Conservation (phyloP, 2,329 filamentous ascomycete genomes). For the Sclerotinia nivalis region DNA sequence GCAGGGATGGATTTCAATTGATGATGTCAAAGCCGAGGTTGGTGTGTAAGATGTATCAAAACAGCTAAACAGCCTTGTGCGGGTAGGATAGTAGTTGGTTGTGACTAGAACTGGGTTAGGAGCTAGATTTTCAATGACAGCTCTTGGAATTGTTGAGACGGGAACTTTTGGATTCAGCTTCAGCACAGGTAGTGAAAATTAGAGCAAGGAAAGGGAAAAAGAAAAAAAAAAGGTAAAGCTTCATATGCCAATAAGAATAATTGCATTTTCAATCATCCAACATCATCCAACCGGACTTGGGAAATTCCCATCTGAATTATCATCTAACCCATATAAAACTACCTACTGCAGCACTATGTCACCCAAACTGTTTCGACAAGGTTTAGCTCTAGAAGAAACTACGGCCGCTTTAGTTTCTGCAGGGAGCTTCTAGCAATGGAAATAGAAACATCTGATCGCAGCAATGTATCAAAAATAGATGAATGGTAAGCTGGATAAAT, state of each 20-base stretch:
- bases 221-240: neutral
- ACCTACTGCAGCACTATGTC: neutral
- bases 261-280: neutral
- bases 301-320: neutral
- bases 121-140: neutral
- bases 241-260: neutral
- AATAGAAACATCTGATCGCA: too few relatives aligned
- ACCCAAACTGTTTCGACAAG: neutral
- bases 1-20: neutral
- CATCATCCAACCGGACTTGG: too few relatives aligned
- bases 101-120: too few relatives aligned
- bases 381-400: too few relatives aligned
- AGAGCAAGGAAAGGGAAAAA: neutral
- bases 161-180: too few relatives aligned
- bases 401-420: neutral
- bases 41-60: neutral
- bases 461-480: too few relatives aligned
- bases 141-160: neutral
- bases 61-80: neutral
- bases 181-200: neutral
- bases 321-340: neutral
- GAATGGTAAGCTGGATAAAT: neutral
- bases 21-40: conserved; percentile 10
- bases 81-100: too few relatives aligned
- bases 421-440: neutral